These are phyloP conservation scores for Auxenochlorella protothecoides DNA, from an alignment of 139 green algal species.

Conservation along the genomic window DNA sequence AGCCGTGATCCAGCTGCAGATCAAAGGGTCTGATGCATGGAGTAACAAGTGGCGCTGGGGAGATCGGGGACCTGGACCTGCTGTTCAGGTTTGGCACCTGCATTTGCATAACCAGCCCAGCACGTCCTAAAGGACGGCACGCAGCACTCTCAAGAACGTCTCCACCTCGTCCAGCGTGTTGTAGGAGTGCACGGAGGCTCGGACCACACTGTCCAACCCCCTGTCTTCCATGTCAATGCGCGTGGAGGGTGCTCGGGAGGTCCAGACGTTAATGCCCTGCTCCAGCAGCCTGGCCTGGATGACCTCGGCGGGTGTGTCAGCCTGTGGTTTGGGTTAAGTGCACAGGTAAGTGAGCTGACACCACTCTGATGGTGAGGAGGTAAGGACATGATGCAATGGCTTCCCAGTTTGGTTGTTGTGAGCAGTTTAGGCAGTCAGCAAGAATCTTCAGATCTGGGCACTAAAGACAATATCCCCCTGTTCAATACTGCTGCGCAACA, in stretches of 20 bases:
- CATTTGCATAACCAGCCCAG: too few relatives aligned
- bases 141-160: conserved; percentile 7
- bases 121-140: too few relatives aligned
- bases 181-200: conserved; percentile 57
- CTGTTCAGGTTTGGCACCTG: too few relatives aligned
- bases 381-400: not conserved
- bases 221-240: conserved; percentile 41
- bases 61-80: too few relatives aligned
- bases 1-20: too few relatives aligned
- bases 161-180: conserved; percentile 47
- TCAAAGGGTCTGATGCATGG: too few relatives aligned
- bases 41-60: too few relatives aligned
- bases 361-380: not conserved
- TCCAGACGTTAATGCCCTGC: conserved; percentile 32
- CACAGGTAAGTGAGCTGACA: not conserved
- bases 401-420: not conserved
- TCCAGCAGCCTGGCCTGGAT: conserved; percentile 10
- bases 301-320: not conserved
- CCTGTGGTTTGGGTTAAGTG: not conserved
- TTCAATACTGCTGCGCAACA: not conserved
- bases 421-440: not conserved
- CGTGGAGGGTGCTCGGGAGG: conserved; percentile 30
- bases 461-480: not conserved
- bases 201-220: conserved; percentile 30
- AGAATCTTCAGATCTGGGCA: not conserved